phyloP scores from a whole-genome alignment of 176 grass and related monocot species.

The Themeda triandra region DNA sequence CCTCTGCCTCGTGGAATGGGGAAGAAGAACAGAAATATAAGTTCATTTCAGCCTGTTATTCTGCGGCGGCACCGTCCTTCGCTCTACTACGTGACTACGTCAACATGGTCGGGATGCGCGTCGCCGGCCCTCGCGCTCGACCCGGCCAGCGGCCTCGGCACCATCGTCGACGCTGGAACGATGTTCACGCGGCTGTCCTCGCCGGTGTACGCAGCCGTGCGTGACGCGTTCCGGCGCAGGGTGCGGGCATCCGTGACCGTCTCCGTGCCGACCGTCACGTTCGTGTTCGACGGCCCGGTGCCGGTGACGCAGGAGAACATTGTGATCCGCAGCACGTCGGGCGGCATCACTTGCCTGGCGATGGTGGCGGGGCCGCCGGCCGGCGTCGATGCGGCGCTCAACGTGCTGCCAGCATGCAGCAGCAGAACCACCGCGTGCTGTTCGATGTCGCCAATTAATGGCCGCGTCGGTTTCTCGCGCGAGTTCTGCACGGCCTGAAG shows the following conservation, averaged over 20 bases:
- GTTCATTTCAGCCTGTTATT: no score
- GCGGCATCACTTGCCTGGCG: constrained; percentile 58
- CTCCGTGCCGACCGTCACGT: constrained; percentile 25
- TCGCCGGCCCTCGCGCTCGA: no score
- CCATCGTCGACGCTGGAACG: constrained; percentile 70
- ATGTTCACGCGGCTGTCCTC: constrained; percentile 67
- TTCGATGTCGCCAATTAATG: constrained; percentile 69
- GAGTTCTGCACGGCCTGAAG: constrained; percentile 50
- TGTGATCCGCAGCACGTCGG: constrained; percentile 69
- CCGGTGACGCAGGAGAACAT: constrained; percentile 69
- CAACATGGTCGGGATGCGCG: no score
- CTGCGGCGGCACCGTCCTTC: no score
- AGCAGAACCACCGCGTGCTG: constrained; percentile 81
- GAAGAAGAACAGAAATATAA: no score
- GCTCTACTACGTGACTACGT: no score
- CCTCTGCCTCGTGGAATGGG: no score
- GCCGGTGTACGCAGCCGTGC: constrained; percentile 63
- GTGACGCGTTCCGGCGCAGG: constrained; percentile 60
- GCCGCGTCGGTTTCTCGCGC: constrained; percentile 65
- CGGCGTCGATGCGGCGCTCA: constrained; percentile 58
- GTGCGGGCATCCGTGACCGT: constrained; percentile 21
- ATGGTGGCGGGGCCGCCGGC: constrained; percentile 55
- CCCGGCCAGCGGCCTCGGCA: constrained; percentile 57
- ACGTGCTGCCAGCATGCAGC: constrained; percentile 86
- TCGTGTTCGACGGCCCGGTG: constrained; percentile 45